phyloP scores from a whole-genome alignment of 2,329 filamentous ascomycete genomes.

The Amylocarpus encephaloides region DNA sequence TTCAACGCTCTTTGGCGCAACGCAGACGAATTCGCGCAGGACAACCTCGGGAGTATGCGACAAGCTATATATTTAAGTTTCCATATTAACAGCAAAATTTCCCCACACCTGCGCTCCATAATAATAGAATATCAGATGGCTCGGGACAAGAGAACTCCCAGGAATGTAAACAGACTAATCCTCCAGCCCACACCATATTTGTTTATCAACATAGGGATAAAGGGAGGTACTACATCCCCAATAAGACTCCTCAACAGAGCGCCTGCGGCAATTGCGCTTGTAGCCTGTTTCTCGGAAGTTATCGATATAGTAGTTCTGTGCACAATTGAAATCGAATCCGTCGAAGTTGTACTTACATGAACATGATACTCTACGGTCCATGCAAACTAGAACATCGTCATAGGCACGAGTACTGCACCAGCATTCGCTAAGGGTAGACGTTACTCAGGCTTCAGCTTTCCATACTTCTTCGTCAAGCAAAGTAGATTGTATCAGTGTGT shows the following conservation, averaged over 20 bases:
- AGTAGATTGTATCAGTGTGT: constrained; percentile 39
- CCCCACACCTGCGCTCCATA: constrained; percentile 11
- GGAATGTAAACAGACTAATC: constrained; percentile 43
- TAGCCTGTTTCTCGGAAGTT: constrained; percentile 37
- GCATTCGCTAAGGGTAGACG: constrained; percentile 40
- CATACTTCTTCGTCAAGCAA: constrained; percentile 40
- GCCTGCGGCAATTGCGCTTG: constrained; percentile 36
- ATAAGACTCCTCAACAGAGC: constrained; percentile 41
- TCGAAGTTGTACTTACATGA: constrained; percentile 39
- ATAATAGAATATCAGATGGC: constrained; percentile 39
- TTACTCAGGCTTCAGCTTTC: constrained; percentile 33
- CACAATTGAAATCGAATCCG: constrained; percentile 38
- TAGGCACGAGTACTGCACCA: constrained; percentile 35
- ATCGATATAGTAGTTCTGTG: constrained; percentile 44
- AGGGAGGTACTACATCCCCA: constrained; percentile 46
- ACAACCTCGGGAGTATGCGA: too few species aligned
- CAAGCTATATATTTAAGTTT: not conserved
- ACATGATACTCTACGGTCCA: constrained; percentile 40
- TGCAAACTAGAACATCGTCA: constrained; percentile 45
- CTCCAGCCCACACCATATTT: constrained; percentile 41
- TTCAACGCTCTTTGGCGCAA: too few species aligned
- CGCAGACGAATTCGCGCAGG: too few species aligned
- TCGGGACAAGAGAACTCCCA: constrained; percentile 43
- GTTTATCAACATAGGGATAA: constrained; percentile 41
- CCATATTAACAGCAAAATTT: not conserved